Conservation (phyloP, 108 stramenopile genomes). For the Cyclotella sp. region DNA sequence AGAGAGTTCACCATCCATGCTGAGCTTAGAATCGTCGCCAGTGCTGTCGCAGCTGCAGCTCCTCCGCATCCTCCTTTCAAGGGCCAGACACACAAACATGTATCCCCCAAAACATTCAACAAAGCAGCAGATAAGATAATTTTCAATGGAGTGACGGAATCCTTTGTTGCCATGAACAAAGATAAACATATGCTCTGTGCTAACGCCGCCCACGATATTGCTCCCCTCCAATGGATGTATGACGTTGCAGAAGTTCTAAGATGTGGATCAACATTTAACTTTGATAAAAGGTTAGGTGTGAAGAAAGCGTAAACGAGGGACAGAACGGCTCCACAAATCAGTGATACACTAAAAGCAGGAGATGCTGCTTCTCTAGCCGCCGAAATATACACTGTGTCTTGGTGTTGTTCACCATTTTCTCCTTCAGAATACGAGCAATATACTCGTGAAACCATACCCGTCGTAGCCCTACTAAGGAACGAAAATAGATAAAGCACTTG, state of each 20-base stretch:
- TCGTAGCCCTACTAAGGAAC: conserved; percentile 80
- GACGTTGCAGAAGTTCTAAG: conserved; percentile 51
- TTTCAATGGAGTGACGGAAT: conserved; percentile 82
- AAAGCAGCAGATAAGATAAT: conserved; percentile 69
- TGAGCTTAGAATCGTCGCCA: conserved; percentile 74
- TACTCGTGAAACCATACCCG: conserved; percentile 76
- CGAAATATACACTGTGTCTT: conserved; percentile 25
- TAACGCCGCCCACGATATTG: conserved; percentile 69
- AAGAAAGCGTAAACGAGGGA: conserved; percentile 68
- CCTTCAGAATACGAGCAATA: conserved; percentile 28
- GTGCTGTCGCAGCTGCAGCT: conserved; percentile 79
- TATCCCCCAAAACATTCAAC: conserved; percentile 76
- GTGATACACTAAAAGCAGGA: conserved; percentile 68
- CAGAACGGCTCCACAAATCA: conserved; percentile 59
- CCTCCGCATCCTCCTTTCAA: conserved; percentile 70
- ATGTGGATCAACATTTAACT: conserved; percentile 58
- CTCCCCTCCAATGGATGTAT: conserved; percentile 66
- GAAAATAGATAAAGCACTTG: conserved; percentile 82
- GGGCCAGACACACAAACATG: conserved; percentile 73
- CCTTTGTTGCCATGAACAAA: conserved; percentile 75
- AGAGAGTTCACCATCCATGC: conserved; percentile 68
- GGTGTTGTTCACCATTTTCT: not conserved
- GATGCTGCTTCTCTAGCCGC: conserved; percentile 49
- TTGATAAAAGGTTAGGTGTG: conserved; percentile 58
- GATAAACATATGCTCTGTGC: conserved; percentile 64